phyloP scores from a whole-genome alignment of 352 stramenopile genomes.

The Elongisporangium anandrum region DNA sequence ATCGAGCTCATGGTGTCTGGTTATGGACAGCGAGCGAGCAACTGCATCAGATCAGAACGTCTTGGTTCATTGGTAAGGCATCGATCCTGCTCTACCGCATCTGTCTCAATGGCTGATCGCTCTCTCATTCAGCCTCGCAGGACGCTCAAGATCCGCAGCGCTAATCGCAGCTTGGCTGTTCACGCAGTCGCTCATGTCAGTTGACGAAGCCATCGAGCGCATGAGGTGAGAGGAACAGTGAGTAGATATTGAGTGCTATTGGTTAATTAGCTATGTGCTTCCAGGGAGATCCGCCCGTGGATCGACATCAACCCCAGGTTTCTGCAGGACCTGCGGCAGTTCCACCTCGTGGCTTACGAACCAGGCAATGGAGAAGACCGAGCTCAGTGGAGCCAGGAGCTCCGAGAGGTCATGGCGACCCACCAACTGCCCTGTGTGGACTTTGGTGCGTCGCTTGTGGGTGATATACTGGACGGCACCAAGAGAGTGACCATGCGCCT shows the following conservation, averaged over 20 bases:
- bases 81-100: neutral
- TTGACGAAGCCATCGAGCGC: constrained; percentile 29
- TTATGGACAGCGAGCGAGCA: constrained; percentile 23
- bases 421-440: constrained; percentile 34
- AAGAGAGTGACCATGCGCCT: constrained; percentile 75
- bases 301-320: constrained; percentile 68
- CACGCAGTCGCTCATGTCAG: constrained; percentile 9
- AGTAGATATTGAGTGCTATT: too few relatives aligned
- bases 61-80: constrained; percentile 63
- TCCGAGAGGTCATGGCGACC: neutral
- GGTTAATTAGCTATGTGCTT: neutral
- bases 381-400: neutral
- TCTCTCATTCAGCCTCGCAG: constrained; percentile 38
- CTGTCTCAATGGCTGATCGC: neutral
- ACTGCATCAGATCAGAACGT: constrained; percentile 35
- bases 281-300: constrained; percentile 58
- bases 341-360: constrained; percentile 17
- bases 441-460: constrained; percentile 45
- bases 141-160: constrained; percentile 54
- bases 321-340: constrained; percentile 37
- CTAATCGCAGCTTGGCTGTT: constrained; percentile 56
- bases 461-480: constrained; percentile 25
- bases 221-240: constrained; percentile 57
- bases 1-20: neutral
- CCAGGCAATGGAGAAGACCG: neutral